Conservation (phyloP, 352 stramenopile genomes). For the Thalassiosira exigua region DNA sequence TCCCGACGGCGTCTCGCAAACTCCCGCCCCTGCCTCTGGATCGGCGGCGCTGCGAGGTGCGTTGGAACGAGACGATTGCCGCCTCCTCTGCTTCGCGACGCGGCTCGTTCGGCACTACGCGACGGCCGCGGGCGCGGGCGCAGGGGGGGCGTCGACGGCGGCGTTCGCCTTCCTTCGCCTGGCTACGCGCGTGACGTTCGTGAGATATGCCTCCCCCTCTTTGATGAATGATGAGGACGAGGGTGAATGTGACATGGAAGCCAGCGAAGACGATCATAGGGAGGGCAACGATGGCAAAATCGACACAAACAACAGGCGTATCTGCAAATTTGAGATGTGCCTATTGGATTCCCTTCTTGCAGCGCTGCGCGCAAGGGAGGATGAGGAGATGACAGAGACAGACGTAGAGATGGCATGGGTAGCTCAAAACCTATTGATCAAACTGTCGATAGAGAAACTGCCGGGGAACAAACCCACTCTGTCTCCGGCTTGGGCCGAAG, state of each 20-base stretch:
- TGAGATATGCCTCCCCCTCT: slow-evolving; percentile 23
- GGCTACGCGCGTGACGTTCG: slow-evolving; percentile 26
- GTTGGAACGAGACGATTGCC: slow-evolving; percentile 51
- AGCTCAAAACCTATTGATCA: slow-evolving; percentile 6
- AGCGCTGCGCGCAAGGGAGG: slow-evolving; percentile 2
- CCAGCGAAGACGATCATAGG: background rate
- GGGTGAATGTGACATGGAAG: background rate
- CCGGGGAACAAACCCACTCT: too few species aligned
- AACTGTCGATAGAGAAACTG: background rate
- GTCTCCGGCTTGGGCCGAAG: slow-evolving; percentile 19
- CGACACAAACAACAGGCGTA: background rate
- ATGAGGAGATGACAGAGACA: slow-evolving; percentile 8
- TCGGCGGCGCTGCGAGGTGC: slow-evolving; percentile 14
- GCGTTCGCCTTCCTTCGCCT: slow-evolving; percentile 21
- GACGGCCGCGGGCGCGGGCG: background rate
- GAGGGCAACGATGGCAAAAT: background rate
- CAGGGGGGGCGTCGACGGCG: background rate
- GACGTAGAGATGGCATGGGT: slow-evolving; percentile 45
- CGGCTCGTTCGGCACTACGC: slow-evolving; percentile 35
- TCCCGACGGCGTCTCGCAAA: background rate
- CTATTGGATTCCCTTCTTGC: slow-evolving; percentile 22
- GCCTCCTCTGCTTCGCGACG: slow-evolving; percentile 35
- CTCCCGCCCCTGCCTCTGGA: background rate
- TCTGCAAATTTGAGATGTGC: slow-evolving; percentile 13
- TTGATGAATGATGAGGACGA: background rate